These are phyloP conservation scores for Zizania latifolia DNA, from an alignment of 176 grass and related monocot species.

Conservation along the genomic window DNA sequence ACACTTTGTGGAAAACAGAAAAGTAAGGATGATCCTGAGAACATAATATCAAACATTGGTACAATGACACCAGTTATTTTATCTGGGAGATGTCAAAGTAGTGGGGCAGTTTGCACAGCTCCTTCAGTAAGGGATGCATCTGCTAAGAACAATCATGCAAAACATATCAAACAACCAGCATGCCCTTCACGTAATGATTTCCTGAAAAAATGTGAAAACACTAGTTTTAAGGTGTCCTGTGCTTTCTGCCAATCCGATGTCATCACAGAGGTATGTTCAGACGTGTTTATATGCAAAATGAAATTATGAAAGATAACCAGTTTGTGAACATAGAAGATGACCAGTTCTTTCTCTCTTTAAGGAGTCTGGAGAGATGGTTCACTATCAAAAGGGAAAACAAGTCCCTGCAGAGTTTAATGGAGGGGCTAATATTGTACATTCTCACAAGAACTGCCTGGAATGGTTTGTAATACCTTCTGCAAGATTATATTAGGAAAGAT, in stretches of 20 bases:
- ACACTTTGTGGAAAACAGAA: conserved; percentile 2
- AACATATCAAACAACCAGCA: not conserved
- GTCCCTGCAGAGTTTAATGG: conserved; percentile 45
- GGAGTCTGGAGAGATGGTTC: conserved; percentile 86
- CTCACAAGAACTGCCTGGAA: conserved; percentile 89
- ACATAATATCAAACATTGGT: not conserved
- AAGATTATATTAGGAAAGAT: not conserved
- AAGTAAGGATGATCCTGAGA: not conserved
- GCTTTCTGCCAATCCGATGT: conserved; percentile 64
- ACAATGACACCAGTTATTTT: conserved; percentile 2
- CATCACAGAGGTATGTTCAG: conserved; percentile 61
- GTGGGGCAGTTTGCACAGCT: not conserved
- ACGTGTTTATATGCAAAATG: not conserved
- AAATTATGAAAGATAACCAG: too few species aligned
- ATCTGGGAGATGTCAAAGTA: conserved; percentile 8
- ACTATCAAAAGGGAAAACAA: conserved; percentile 66
- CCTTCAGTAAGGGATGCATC: conserved; percentile 11
- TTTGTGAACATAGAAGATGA: not conserved
- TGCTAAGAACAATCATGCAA: conserved; percentile 3
- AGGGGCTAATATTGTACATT: conserved; percentile 49
- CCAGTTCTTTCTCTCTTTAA: conserved; percentile 13
- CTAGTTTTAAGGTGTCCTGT: conserved; percentile 50
- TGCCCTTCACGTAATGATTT: conserved; percentile 7
- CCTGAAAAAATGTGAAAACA: conserved; percentile 55
- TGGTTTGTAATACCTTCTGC: conserved; percentile 44